These are phyloP conservation scores for Paragyromitra xinjiangensis DNA, from an alignment of 495 filamentous ascomycete genomes.

Conservation along the genomic window DNA sequence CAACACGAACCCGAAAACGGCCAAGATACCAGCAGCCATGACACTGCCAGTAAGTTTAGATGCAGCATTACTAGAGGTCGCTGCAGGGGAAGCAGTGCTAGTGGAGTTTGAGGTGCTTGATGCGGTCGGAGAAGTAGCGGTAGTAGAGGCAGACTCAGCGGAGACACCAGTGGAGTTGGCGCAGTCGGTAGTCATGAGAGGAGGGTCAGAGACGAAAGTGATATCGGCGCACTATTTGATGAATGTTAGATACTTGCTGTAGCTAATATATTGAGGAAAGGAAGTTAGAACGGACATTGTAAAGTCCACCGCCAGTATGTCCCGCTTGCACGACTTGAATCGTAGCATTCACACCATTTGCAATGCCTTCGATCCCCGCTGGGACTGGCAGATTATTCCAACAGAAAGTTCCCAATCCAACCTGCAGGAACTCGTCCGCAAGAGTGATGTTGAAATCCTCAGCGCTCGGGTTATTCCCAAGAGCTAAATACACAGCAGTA, in stretches of 20 bases:
- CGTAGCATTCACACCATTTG: conserved; percentile 69
- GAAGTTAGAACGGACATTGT: conserved; percentile 60
- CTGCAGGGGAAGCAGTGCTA: conserved; percentile 27
- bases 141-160: conserved; percentile 57
- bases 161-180: conserved; percentile 65
- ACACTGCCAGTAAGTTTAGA: conserved; percentile 25
- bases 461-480: conserved; percentile 64
- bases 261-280: conserved; percentile 8
- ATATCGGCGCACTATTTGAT: conserved; percentile 69
- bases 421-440: conserved; percentile 62
- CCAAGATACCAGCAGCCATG: conserved; percentile 40
- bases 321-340: conserved; percentile 69
- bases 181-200: conserved; percentile 61
- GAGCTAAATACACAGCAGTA: conserved; percentile 66
- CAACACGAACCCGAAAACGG: conserved; percentile 37
- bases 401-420: conserved; percentile 68
- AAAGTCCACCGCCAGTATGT: conserved; percentile 65
- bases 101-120: conserved; percentile 30
- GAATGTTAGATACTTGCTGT: conserved; percentile 6
- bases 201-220: conserved; percentile 62
- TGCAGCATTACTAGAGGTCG: conserved; percentile 27
- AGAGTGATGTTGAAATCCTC: conserved; percentile 67
- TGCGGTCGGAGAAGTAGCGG: conserved; percentile 18
- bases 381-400: conserved; percentile 62
- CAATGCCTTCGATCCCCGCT: conserved; percentile 56